Base-by-base conservation (phyloP, 495 filamentous ascomycete genomes). In the Aspergillus incahuasiensis region DNA sequence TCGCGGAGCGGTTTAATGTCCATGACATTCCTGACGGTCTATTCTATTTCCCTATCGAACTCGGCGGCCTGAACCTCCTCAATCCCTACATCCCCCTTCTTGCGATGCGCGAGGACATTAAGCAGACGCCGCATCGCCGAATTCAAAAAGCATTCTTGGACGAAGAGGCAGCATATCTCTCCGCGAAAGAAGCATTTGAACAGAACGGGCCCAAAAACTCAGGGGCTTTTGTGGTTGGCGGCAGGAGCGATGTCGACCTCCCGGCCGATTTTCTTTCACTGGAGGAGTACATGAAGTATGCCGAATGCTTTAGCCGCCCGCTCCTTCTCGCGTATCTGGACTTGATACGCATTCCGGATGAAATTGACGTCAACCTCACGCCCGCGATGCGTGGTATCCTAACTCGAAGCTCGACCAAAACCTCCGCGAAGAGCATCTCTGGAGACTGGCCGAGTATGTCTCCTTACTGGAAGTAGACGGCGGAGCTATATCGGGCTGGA, bases 391-490 rank as follows among this genome's bases (percentile, higher is more conserved):
- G 34, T 19, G 55, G 54, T 43, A 68, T 55, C 39, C 64, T 63
- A 52, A 56, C 48, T 62, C 54, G 78, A 35, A 57, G 51, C 16
- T 52, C 63, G 7, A 57, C 65, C 0, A 25, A 22, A 20, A 43
- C 28, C 8, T 41, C 25, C 6, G 49, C 59, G 52, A 32, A 55
- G 2, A 52, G 55, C 13, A 74, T 76, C 16, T 63, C 56, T 3
- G 51, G 60, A 1, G 24, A 61, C 8, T 82, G 75, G 77, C 0
- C 6, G 6, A 5, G 19, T 12, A 79, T 83, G 79, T 68, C 77
- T 2, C 68, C 81, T 16, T 87, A 88, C 62, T 82, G 80, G 81
- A 73, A 70, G 49, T 88, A 83, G 86, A 71, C 84, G 22, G 77
- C 76, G 15, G 74, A 82, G 57, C 56, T 87, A 54, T 86, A 86